Base-by-base conservation (phyloP, 352 stramenopile species). In the Aphanomyces euteiches region DNA sequence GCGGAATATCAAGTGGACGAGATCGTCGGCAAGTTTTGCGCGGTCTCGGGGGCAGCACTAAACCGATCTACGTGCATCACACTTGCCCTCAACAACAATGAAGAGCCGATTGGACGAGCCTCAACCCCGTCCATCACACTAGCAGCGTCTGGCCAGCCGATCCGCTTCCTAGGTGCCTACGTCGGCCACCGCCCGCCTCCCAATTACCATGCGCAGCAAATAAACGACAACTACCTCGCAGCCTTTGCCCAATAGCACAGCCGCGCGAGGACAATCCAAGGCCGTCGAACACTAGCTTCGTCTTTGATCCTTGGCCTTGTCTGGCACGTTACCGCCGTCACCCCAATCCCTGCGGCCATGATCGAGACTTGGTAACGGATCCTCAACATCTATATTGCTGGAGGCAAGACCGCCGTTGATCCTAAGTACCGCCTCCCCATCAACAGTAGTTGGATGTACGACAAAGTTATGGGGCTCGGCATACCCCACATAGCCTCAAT, bases 21-120 rank as follows among this genome's bases (percentile, higher is more conserved):
- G 1, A 15, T 78, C 0, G 70, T 78, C 17, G n/a, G 74, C 4
- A 19, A 48, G 10, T 78, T 76, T 40, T 78, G 74, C 38, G 34
- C 28, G 7, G 71, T 69, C 7, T 76, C 74, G 28, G 74, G 66
- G 13, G 69, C 71, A 0, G n/a, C 37, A 3, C 15, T 76, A 0
- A 78, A 78, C n/a, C 19, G 37, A 1, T 7, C 60, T 28, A 76
- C 75, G 38, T 69, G 50, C 28, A 57, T 48, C 5, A 41, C 69
- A 17, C 48, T 76, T 8, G 40, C 39, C 4, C 45, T 75, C 0
- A 74, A 72, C 58, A 40, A 57, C 15, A 56, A 50, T n/a, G 10
- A n/a, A 12, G 43, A 50, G 10, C 43, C 6, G 47, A 59, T 17
- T 37, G 56, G 10, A 28, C 45, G 50, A 56, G 48, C 1, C 10